Base-by-base conservation (phyloP, 164 flowering plant species). In the Stephania yunnanensis region DNA sequence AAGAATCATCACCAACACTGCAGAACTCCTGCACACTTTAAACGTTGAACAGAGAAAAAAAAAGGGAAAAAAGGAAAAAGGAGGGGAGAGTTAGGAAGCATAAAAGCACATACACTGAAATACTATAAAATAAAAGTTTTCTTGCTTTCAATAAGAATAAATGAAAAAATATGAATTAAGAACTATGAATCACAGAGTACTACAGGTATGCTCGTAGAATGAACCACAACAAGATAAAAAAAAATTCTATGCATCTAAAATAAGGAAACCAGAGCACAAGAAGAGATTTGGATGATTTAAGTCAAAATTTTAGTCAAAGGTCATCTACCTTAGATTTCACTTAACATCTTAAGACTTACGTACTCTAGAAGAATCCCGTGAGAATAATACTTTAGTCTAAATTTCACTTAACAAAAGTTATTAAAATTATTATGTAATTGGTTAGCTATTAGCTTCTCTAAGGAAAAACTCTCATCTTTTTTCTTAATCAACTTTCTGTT, bases 1-100 rank as follows among this genome's bases (percentile, higher is more conserved):
- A 91, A 73, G 98, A 92, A 81, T 96, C 98, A 82, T 96, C 98
- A 76, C 99, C 99, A 8, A 92, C 99, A 67, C 99, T 96, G 76
- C 99, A 96, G 66, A 96, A 92, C 79, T 92, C 94, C 87, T 90
- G 94, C 11, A 87, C 87, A 87, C 99, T 96, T 77, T 85, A 76
- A n/a, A 46, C 79, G 13, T 44, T 6, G 76, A 0, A 75, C 25
- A 58, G 65, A 50, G 42, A 36, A 36, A 36, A 36, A 36, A 36
- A 36, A 36, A 36, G 1, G 4, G 42, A 36, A 36, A 36, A 36
- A 36, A 36, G 42, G 1, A 36, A 31, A 12, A 12, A 11, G 13
- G 17, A 53, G 0, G 19, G 19, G 19, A 61, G 66, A n/a, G 10
- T n/a, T 4, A 20, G 66, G n/a, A 6, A 61, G 66, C 66, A 61